phyloP scores from a whole-genome alignment of 2,329 filamentous ascomycete species.

The Leptographium procerum region DNA sequence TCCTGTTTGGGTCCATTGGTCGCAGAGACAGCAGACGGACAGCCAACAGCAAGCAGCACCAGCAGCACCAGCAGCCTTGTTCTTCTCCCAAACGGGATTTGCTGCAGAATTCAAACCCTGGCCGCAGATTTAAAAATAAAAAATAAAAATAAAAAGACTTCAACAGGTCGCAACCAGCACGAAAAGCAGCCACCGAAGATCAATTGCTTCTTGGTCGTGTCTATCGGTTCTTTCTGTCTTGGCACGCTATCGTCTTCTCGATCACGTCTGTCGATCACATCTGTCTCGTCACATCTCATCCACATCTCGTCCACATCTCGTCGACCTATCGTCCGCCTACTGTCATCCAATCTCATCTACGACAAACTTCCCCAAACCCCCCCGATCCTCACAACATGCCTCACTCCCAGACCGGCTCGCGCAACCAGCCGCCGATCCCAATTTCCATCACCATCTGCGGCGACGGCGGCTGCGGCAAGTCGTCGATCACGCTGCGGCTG shows the following conservation, averaged over 20 bases:
- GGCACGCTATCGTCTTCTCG: no score
- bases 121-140: neutral
- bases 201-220: no score
- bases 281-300: no score
- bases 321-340: no score
- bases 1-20: neutral
- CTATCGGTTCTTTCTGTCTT: no score
- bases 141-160: no score
- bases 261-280: no score
- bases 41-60: neutral
- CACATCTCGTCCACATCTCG: no score
- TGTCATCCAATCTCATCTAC: neutral
- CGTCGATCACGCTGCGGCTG: slow-evolving; percentile 71
- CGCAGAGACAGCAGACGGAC: neutral
- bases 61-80: neutral
- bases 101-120: neutral
- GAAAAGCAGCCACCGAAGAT: no score
- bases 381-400: slow-evolving; percentile 5
- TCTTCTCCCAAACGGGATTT: neutral
- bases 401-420: slow-evolving; percentile 9
- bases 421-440: slow-evolving; percentile 34
- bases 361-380: neutral
- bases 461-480: slow-evolving; percentile 77
- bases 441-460: slow-evolving; percentile 76
- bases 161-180: no score